phyloP scores from a whole-genome alignment of 495 filamentous ascomycete genomes.

The Aspergillus conjunctus region DNA sequence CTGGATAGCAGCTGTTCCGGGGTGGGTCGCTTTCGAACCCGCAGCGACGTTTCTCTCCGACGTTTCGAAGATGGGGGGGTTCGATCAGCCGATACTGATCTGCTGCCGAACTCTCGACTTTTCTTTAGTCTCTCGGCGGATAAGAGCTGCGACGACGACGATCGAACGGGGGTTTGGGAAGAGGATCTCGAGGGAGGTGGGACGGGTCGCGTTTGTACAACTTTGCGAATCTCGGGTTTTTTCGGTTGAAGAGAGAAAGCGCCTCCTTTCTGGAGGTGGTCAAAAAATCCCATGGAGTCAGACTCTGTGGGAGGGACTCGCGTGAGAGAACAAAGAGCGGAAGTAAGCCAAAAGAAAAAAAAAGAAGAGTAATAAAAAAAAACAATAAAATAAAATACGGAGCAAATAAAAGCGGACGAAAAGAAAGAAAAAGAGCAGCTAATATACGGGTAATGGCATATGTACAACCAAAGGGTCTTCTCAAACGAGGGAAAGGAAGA shows the following conservation, averaged over 20 bases:
- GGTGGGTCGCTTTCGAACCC: slow-evolving; percentile 48
- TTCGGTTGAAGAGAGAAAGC: slow-evolving; percentile 53
- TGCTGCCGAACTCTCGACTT: slow-evolving; percentile 32
- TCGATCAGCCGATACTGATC: slow-evolving; percentile 38
- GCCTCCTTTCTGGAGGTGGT: slow-evolving; percentile 58
- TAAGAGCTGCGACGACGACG: slow-evolving; percentile 27
- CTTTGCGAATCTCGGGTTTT: slow-evolving; percentile 51
- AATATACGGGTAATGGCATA: slow-evolving; percentile 13
- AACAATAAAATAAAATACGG: neutral
- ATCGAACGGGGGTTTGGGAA: slow-evolving; percentile 27
- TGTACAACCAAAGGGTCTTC: slow-evolving; percentile 10
- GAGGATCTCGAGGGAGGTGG: slow-evolving; percentile 35
- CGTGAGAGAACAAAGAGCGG: slow-evolving; percentile 2
- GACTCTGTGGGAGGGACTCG: neutral
- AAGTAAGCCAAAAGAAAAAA: slow-evolving; percentile 10
- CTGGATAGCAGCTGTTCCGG: slow-evolving; percentile 52
- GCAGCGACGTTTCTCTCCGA: slow-evolving; percentile 38
- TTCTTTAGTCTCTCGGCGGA: slow-evolving; percentile 33
- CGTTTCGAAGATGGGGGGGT: slow-evolving; percentile 39
- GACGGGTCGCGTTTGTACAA: slow-evolving; percentile 44
- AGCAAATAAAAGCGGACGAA: neutral
- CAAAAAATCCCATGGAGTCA: slow-evolving; percentile 54
- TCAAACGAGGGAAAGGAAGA: slow-evolving; percentile 16
- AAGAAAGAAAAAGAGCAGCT: slow-evolving; percentile 3
- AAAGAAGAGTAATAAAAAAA: slow-evolving; percentile 19